phyloP scores from a whole-genome alignment of 441 rosid species.

The Adansonia madagascariensis region DNA sequence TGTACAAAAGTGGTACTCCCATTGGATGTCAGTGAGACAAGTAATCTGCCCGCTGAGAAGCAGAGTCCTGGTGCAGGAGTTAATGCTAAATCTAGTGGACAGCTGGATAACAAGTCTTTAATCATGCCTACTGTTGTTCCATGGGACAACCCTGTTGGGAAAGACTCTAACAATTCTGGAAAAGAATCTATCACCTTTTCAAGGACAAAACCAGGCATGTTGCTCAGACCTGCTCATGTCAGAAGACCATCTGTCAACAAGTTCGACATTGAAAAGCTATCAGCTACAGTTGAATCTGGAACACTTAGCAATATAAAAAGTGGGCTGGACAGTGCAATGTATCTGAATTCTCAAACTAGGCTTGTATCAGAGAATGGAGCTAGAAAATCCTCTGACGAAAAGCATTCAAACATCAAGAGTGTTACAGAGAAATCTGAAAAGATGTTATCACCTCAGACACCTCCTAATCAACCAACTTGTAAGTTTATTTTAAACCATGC shows the following conservation, averaged over 20 bases:
- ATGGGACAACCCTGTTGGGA: constrained; percentile 43
- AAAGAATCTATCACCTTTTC: constrained; percentile 67
- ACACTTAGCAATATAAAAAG: neutral
- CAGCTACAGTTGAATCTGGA: constrained; percentile 47
- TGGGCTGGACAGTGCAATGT: constrained; percentile 36
- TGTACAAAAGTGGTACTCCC: constrained; percentile 47
- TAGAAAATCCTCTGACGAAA: constrained; percentile 45
- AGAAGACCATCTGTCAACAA: constrained; percentile 61
- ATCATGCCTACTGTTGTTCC: too few species aligned
- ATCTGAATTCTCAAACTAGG: constrained; percentile 36
- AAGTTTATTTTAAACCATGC: constrained; percentile 35
- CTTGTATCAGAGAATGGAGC: constrained; percentile 41
- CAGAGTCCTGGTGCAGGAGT: constrained; percentile 36
- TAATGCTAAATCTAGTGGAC: constrained; percentile 47
- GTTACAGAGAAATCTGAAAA: constrained; percentile 49
- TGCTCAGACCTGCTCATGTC: constrained; percentile 80
- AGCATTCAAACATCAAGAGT: constrained; percentile 42
- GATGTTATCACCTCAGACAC: constrained; percentile 43
- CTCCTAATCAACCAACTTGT: constrained; percentile 52
- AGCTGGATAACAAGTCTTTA: constrained; percentile 28
- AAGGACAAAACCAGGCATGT: constrained; percentile 85
- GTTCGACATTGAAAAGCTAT: constrained; percentile 54
- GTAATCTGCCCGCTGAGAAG: constrained; percentile 40
- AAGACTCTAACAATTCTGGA: constrained; percentile 49
- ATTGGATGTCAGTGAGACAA: constrained; percentile 41